Conservation (phyloP, 768 basidiomycete genomes). For the Hygrophoropsis aurantiaca region DNA sequence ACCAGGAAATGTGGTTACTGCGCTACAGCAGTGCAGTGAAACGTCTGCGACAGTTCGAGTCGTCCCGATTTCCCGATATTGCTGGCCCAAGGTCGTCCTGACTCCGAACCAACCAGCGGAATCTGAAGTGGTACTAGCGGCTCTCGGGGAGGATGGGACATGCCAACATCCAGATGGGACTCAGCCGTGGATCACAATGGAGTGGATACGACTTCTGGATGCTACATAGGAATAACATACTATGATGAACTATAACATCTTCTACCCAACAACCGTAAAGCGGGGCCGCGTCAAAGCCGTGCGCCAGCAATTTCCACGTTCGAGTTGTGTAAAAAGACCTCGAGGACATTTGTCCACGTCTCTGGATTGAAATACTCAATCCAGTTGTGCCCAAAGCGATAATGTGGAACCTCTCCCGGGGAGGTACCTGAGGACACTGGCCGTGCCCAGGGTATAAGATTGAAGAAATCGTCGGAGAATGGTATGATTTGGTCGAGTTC, state of each 20-base stretch:
- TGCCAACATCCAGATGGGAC: conserved; percentile 6
- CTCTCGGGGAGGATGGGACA: conserved; percentile 9
- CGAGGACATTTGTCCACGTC: conserved; percentile 40
- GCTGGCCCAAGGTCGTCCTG: conserved; percentile 46
- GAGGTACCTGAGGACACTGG: conserved; percentile 30
- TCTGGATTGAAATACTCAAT: conserved; percentile 45
- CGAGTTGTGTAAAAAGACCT: conserved; percentile 28
- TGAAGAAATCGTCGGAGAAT: conserved; percentile 35
- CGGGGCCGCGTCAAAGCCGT: conserved; percentile 7
- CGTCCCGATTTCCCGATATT: conserved; percentile 42
- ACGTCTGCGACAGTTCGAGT: conserved; percentile 32
- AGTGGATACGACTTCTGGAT: conserved; percentile 42
- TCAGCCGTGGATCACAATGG: conserved; percentile 42
- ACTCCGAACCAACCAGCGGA: conserved; percentile 21
- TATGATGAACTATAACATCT: neutral
- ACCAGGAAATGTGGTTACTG: conserved; percentile 35
- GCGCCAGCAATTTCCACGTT: neutral
- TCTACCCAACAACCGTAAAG: too few relatives aligned
- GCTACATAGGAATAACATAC: conserved; percentile 12
- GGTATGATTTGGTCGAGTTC: conserved; percentile 39
- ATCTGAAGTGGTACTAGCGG: conserved; percentile 23
- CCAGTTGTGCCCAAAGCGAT: conserved; percentile 45
- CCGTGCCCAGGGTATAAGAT: conserved; percentile 37
- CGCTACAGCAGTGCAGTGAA: conserved; percentile 19
- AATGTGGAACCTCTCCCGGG: conserved; percentile 31